Evolutionary conservation across 75 land plant species (phyloP), one percentile per base, ranked within the genome.

Genomic region (Picea sitchensis): DNA sequence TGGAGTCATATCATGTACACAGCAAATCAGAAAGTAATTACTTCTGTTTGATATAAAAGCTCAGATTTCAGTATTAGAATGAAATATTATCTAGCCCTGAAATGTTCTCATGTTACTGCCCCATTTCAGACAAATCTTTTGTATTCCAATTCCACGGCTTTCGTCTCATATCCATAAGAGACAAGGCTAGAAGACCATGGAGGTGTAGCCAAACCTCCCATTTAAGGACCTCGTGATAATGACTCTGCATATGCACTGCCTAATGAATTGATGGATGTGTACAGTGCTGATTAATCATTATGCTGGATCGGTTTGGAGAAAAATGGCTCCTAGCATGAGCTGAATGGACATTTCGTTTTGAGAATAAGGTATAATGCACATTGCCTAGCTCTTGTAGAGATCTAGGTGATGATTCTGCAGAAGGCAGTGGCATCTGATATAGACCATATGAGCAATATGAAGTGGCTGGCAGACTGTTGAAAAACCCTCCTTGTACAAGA

Each of bases 391-490:
- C 72, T 68, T 68, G 44, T 36, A 14, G 20, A 15, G 72, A 68
- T 68, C 20, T 68, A 68, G 72, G 44, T 36, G 36, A 69, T 1
- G 47, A 41, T 32, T 14, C 14, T 32, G 38, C 69, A 32, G 38
- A 65, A 31, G 38, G 31, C n/a, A 36, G 23, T 36, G 73, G 51
- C 73, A 41, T 20, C 73, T 38, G 73, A 69, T 38, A 41, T 14
- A 69, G 51, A 69, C 51, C 73, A 69, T 69, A 69, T 41, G 73
- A 36, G 21, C 21, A 8, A 69, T 41, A 69, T 20, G 73, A 38
- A 69, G 73, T 69, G 47, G 21, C 11, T 41, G 73, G 21, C 14
- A 36, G 47, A 18, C 51, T 69, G 44, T 68, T 38, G 30, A 38
- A 69, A 38, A 9, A 41, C 18, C 73, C 73, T 6, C 6, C 15